Evolutionary conservation across 441 rosid genomes (phyloP).

Genomic region (Lagerstroemia fauriei): DNA sequence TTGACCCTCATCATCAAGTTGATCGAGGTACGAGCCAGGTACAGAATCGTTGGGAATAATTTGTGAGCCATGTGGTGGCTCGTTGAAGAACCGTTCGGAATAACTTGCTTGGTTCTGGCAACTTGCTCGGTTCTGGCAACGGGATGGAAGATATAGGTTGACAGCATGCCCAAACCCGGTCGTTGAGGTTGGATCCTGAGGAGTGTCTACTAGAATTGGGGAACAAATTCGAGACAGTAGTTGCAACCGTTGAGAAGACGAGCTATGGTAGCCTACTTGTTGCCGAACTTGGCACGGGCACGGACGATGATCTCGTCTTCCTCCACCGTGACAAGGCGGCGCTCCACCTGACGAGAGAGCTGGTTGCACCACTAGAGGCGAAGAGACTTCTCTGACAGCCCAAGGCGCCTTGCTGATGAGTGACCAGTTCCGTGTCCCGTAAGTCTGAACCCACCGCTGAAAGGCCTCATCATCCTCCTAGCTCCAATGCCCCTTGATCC

Average conservation of each 20-base stretch:
- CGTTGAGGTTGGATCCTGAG: slow-evolving; percentile 66
- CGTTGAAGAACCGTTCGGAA: too few relatives aligned
- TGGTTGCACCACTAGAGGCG: slow-evolving; percentile 79
- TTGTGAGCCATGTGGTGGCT: too few relatives aligned
- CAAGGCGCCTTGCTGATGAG: slow-evolving; percentile 67
- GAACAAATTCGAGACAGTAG: slow-evolving; percentile 39
- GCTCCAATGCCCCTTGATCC: slow-evolving; percentile 85
- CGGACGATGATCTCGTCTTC: slow-evolving; percentile 59
- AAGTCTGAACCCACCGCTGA: slow-evolving; percentile 51
- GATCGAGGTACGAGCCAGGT: too few relatives aligned
- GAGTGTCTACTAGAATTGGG: slow-evolving; percentile 66
- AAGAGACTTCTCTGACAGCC: slow-evolving; percentile 73
- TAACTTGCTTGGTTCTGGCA: too few relatives aligned
- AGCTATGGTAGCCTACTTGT: slow-evolving; percentile 79
- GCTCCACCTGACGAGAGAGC: slow-evolving; percentile 73
- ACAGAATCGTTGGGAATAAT: too few relatives aligned
- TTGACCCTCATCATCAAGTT: too few relatives aligned
- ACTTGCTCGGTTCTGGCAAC: too few relatives aligned
- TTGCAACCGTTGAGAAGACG: slow-evolving; percentile 67
- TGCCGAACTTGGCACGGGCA: slow-evolving; percentile 64
- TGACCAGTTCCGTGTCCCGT: slow-evolving; percentile 74
- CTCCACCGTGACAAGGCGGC: slow-evolving; percentile 56
- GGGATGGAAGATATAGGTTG: too few relatives aligned
- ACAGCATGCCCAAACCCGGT: too few relatives aligned
- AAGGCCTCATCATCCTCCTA: slow-evolving; percentile 72